phyloP scores from a whole-genome alignment of 1,139 yeast genomes.

The Zygosaccharomyces pseudobailii region DNA sequence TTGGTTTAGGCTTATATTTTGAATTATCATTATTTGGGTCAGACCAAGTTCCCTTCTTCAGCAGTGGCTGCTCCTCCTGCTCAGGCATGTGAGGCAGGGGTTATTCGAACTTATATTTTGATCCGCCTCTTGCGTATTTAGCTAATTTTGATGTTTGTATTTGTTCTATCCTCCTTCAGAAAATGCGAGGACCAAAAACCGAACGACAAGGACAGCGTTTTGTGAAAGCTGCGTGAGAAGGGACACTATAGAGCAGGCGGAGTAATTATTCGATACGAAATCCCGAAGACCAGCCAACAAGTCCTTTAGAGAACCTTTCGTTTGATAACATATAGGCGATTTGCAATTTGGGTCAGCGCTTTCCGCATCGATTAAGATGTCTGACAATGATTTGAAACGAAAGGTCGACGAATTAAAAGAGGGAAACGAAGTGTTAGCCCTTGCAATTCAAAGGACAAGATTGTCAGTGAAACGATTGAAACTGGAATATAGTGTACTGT shows the following conservation, averaged over 20 bases:
- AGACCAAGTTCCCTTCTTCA: neutral
- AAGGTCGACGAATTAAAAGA: constrained; percentile 73
- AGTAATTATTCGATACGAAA: neutral
- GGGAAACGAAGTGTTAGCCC: constrained; percentile 70
- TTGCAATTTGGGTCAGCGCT: neutral
- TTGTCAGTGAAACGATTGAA: constrained; percentile 73
- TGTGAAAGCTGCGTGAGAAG: neutral
- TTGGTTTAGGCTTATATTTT: constrained; percentile 4
- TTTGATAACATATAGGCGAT: neutral
- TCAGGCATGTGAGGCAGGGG: neutral
- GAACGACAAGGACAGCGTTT: neutral
- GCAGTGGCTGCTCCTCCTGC: constrained; percentile 2
- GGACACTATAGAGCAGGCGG: neutral
- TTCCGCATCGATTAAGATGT: constrained; percentile 6
- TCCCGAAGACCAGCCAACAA: neutral
- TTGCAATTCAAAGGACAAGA: constrained; percentile 76
- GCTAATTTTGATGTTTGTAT: neutral
- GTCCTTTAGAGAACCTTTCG: neutral
- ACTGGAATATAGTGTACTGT: constrained; percentile 71
- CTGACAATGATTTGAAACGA: constrained; percentile 55
- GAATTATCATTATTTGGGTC: neutral
- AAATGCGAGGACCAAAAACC: constrained; percentile 2
- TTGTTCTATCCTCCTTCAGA: constrained; percentile 2
- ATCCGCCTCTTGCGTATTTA: neutral
- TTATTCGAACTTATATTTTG: neutral